Percentiles rank a stretch among this genome's conserved stretches.
Evolutionary conservation across 2,329 filamentous ascomycete genomes (phyloP).

Genomic region (Elsinoe batatas): DNA sequence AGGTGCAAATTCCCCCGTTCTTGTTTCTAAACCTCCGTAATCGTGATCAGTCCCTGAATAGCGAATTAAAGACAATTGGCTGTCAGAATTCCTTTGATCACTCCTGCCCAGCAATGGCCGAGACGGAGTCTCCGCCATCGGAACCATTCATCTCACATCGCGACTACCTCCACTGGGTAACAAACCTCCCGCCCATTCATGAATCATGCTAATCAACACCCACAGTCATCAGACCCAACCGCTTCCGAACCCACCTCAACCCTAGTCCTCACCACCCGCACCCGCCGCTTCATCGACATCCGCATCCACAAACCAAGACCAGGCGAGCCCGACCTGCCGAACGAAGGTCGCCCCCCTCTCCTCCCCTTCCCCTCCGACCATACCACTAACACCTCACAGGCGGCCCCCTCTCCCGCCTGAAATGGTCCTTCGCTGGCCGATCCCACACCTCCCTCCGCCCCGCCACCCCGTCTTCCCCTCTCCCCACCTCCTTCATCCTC

Average conservation of each 20-base stretch:
- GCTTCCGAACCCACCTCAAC: conserved; percentile 54
- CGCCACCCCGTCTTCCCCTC: conserved; percentile 12
- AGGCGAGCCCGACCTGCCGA: conserved; percentile 18
- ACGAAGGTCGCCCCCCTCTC: conserved; percentile 12
- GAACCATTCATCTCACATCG: conserved; percentile 44
- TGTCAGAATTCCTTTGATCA: neutral
- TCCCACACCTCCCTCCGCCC: conserved; percentile 32
- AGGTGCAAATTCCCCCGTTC: no score
- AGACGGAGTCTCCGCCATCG: conserved; percentile 8
- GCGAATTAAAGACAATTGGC: no score
- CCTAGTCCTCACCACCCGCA: conserved; percentile 52
- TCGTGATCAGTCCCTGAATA: no score
- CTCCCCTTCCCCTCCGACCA: neutral
- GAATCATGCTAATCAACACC: neutral
- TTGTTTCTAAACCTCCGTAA: no score
- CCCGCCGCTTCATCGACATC: conserved; percentile 51
- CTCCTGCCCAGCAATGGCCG: neutral
- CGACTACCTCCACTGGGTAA: conserved; percentile 47
- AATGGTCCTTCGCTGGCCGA: conserved; percentile 57
- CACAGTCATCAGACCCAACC: conserved; percentile 23
- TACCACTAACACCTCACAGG: conserved; percentile 17
- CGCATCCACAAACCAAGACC: conserved; percentile 37
- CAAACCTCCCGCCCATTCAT: neutral
- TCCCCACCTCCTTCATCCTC: neutral
- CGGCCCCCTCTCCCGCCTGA: conserved; percentile 34